phyloP scores from a whole-genome alignment of 2,329 filamentous ascomycete species.

The Leptosphaerulina australis region DNA sequence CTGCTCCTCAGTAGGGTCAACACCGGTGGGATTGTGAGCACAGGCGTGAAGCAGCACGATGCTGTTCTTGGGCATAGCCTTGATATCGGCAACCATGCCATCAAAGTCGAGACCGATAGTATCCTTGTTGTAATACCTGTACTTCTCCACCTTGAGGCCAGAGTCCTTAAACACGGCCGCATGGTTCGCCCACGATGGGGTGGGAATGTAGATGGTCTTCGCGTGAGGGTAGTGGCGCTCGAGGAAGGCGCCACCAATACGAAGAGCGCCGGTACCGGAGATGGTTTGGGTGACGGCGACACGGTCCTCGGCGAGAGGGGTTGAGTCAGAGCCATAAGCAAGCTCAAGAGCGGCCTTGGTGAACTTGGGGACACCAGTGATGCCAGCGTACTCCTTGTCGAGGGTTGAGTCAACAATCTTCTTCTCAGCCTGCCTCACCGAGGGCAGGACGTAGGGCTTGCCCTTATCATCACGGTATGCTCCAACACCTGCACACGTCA shows the following conservation, averaged over 20 bases:
- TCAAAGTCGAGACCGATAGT: conserved; percentile 98
- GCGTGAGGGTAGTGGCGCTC: conserved; percentile 86
- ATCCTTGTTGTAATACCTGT: conserved; percentile 99
- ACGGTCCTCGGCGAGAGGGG: conserved; percentile 73
- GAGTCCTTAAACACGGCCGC: conserved; percentile 94
- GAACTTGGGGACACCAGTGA: conserved; percentile 94
- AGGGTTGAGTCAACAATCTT: conserved; percentile 77
- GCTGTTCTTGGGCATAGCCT: conserved; percentile 82
- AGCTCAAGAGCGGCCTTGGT: conserved; percentile 89
- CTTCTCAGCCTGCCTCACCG: conserved; percentile 86
- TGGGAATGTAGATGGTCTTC: conserved; percentile 97
- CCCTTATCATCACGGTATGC: conserved; percentile 98
- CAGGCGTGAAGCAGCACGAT: conserved; percentile 95
- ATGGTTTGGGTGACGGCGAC: conserved; percentile 96
- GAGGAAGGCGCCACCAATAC: conserved; percentile 93
- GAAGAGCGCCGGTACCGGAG: conserved; percentile 93
- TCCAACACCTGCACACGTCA: conserved; percentile 73
- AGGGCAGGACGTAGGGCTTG: conserved; percentile 97
- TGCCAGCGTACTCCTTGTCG: conserved; percentile 98
- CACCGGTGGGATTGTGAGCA: conserved; percentile 96
- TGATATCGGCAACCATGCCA: conserved; percentile 88
- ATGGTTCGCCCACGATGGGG: conserved; percentile 98
- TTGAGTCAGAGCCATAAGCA: conserved; percentile 83
- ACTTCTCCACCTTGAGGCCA: conserved; percentile 88
- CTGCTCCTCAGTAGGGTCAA: conserved; percentile 90